Percentiles rank a stretch among this genome's conserved stretches.
phyloP scores from a whole-genome alignment of 139 green algal species.

The Gonium pectorale region DNA sequence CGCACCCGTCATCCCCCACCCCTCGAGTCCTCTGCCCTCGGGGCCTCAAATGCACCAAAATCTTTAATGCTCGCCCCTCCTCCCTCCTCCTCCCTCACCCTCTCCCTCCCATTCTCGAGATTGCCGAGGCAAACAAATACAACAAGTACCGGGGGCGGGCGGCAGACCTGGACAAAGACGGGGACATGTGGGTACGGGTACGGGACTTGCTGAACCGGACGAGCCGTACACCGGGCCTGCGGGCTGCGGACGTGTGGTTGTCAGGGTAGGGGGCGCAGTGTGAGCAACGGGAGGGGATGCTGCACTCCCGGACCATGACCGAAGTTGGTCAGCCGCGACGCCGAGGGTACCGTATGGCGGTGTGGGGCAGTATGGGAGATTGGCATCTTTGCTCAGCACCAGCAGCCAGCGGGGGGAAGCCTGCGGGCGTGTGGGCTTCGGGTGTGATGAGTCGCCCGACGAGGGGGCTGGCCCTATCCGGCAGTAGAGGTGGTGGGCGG shows the following conservation, averaged over 20 bases:
- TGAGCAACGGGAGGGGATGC: too few species aligned
- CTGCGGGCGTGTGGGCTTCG: too few species aligned
- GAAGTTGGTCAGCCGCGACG: neutral
- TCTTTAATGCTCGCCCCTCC: neutral
- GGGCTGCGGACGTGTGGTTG: too few species aligned
- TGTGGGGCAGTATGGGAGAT: neutral
- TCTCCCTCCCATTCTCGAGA: neutral
- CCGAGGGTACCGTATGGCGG: neutral
- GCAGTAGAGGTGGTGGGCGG: too few species aligned
- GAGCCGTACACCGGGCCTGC: too few species aligned
- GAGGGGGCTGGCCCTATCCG: too few species aligned
- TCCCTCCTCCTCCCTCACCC: neutral
- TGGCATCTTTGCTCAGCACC: too few species aligned
- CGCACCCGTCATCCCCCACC: too few species aligned
- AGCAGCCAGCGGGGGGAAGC: too few species aligned
- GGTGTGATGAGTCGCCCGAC: too few species aligned
- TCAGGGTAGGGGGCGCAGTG: neutral
- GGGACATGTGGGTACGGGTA: conserved; percentile 4
- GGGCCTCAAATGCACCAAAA: neutral
- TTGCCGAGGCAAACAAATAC: conserved; percentile 16
- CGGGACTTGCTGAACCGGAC: neutral
- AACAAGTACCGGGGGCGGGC: conserved; percentile 85
- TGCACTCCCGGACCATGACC: neutral
- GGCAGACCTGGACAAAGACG: conserved; percentile 64
- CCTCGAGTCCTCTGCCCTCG: neutral